phyloP scores from a whole-genome alignment of 768 basidiomycete species.

The Tylopilus sp. region DNA sequence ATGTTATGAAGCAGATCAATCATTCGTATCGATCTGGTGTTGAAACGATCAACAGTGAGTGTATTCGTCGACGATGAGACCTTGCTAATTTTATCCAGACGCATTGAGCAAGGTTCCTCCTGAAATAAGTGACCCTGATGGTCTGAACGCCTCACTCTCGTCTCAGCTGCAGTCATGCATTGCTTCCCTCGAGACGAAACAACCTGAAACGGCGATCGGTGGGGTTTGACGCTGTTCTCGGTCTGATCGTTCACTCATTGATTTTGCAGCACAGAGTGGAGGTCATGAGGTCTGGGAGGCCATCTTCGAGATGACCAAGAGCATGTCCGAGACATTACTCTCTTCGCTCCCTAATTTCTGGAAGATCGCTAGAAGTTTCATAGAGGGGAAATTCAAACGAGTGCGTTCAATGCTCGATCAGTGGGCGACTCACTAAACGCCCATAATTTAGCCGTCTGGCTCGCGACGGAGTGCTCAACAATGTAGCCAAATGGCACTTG shows the following conservation, averaged over 20 bases:
- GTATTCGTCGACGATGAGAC: conserved; percentile 1
- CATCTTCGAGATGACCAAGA: conserved; percentile 75
- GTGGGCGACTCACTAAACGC: conserved; percentile 1
- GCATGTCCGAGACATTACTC: conserved; percentile 80
- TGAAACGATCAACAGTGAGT: conserved; percentile 47
- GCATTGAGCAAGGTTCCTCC: conserved; percentile 41
- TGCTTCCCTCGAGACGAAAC: conserved; percentile 57
- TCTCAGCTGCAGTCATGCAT: conserved; percentile 61
- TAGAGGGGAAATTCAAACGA: conserved; percentile 92
- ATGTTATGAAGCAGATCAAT: conserved; percentile 78
- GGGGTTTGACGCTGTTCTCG: conserved; percentile 8
- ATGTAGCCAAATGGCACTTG: conserved; percentile 82
- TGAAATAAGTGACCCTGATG: conserved; percentile 35
- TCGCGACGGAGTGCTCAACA: conserved; percentile 79
- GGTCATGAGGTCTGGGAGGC: conserved; percentile 82
- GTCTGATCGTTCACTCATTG: background rate
- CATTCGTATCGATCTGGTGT: conserved; percentile 53
- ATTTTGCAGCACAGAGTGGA: conserved; percentile 55
- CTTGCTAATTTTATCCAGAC: conserved; percentile 33
- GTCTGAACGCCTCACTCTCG: conserved; percentile 43
- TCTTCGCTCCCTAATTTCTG: conserved; percentile 90
- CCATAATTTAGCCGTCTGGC: conserved; percentile 31
- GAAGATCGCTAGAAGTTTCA: conserved; percentile 85
- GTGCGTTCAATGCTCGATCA: conserved; percentile 37
- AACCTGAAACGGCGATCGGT: conserved; percentile 63